Evolutionary conservation across 164 flowering plant species (phyloP).

Genomic region (grape (Vitis vinifera)): DNA sequence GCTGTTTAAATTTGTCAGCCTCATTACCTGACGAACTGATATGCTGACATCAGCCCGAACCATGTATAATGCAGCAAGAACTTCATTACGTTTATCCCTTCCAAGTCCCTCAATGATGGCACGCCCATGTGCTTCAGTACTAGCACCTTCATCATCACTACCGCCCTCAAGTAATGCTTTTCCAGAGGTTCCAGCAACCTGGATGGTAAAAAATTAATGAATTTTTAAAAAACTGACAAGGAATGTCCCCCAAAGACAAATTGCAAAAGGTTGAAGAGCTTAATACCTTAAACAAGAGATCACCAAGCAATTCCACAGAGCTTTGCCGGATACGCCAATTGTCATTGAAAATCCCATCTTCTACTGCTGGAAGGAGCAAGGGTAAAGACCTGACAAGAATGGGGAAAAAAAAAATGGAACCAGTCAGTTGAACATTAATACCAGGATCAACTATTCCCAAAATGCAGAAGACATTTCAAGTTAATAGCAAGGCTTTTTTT

Average conservation of each 20-base stretch:
- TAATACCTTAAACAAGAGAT: constrained; percentile 87
- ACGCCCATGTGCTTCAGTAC: constrained; percentile 99
- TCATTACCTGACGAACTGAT: constrained; percentile 89
- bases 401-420: constrained; percentile 1
- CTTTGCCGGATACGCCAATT: constrained; percentile 99
- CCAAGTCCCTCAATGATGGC: constrained; percentile 98
- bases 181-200: constrained; percentile 99
- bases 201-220: constrained; percentile 6
- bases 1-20: neutral
- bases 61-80: constrained; percentile 99
- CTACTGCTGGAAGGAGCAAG: constrained; percentile 98
- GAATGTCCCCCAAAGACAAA: neutral
- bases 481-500: too few species aligned
- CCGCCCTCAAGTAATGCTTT: constrained; percentile 99
- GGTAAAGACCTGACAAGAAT: constrained; percentile 75
- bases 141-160: constrained; percentile 99
- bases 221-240: neutral
- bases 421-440: neutral
- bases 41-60: constrained; percentile 96
- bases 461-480: too few species aligned
- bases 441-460: too few species aligned
- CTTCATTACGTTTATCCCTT: constrained; percentile 92
- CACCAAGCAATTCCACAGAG: constrained; percentile 96
- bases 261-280: neutral
- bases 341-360: constrained; percentile 97